Evolutionary conservation across 176 grass and related monocot genomes (phyloP), one percentile per base, ranked within the genome.

Genomic region (Neostapfia colusana): DNA sequence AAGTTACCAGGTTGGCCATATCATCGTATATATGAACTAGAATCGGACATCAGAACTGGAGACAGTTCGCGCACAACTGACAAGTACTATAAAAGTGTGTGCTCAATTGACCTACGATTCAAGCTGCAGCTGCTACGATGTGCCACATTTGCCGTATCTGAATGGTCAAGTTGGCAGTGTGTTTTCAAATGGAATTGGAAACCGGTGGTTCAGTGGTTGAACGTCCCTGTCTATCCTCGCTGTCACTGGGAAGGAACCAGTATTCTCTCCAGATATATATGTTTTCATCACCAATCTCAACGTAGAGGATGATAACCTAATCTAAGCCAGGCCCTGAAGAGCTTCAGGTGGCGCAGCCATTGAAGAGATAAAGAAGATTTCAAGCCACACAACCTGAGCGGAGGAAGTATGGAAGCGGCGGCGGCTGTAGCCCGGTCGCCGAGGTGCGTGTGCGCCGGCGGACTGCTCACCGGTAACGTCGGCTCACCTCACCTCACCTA

Each of bases 281-380:
- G 15, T 54, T 54, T 20, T 15, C 6, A 25, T 74, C 85, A 88
- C 80, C 85, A 83, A 88, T 88, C 80, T 61, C 63, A 69, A 68
- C 13, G 80, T 54, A 61, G 31, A 46, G 7, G 56, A 72, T 57
- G 31, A 60, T 67, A 73, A 73, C 3, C 35, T 40, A 15, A 72
- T 12, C 55, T 11, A 15, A 59, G 14, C 10, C 23, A 27, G 20
- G 10, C 14, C 43, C 16, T 14, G 46, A 77, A 39, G 31, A 14
- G 50, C 20, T 66, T 49, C 73, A 46, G 45, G n/a, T 11, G 56
- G 43, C 0, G 17, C 31, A 66, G 41, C 67, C 28, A 12, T 75
- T 62, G 49, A n/a, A 79, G 18, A n/a, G 85, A 60, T 69, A 75
- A 5, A 16, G 7, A 73, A 68, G 51, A 37, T 83, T 83, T 74